phyloP scores from a whole-genome alignment of 768 basidiomycete genomes.

The Serendipita sp. region DNA sequence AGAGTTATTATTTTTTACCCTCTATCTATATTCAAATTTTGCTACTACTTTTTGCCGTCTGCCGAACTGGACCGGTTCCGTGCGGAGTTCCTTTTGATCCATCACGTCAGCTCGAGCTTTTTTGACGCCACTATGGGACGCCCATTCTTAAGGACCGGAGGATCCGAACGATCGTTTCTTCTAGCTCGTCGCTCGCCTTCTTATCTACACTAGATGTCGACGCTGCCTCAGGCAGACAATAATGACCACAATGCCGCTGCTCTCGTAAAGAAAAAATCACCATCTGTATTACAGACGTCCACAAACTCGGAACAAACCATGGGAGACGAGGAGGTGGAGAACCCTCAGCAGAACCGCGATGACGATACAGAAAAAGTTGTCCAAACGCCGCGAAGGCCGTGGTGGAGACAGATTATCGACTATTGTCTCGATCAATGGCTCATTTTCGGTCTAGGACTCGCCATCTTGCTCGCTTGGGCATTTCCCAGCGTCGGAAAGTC shows the following conservation, averaged over 20 bases:
- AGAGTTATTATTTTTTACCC: neutral
- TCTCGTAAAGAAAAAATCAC: neutral
- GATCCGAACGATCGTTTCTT: too few species aligned
- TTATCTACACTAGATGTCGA: neutral
- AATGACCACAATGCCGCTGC: neutral
- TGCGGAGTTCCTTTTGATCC: too few species aligned
- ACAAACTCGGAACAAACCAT: too few species aligned
- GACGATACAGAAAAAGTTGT: too few species aligned
- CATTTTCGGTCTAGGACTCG: conserved; percentile 15
- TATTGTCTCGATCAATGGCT: conserved; percentile 14
- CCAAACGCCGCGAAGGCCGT: neutral
- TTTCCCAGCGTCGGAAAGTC: conserved; percentile 16
- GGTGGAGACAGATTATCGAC: neutral
- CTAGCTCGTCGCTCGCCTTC: too few species aligned
- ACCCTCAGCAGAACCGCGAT: too few species aligned
- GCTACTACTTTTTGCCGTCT: neutral
- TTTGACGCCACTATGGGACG: too few species aligned
- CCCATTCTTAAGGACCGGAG: too few species aligned
- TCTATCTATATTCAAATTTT: neutral
- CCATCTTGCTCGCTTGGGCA: conserved; percentile 15
- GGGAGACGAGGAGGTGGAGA: too few species aligned
- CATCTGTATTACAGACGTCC: too few species aligned
- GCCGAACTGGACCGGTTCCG: neutral
- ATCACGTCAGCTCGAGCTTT: too few species aligned
- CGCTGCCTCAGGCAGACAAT: neutral